Evolutionary conservation across 148 eudicot species (phyloP).

Genomic region (Rhododendron vialii): DNA sequence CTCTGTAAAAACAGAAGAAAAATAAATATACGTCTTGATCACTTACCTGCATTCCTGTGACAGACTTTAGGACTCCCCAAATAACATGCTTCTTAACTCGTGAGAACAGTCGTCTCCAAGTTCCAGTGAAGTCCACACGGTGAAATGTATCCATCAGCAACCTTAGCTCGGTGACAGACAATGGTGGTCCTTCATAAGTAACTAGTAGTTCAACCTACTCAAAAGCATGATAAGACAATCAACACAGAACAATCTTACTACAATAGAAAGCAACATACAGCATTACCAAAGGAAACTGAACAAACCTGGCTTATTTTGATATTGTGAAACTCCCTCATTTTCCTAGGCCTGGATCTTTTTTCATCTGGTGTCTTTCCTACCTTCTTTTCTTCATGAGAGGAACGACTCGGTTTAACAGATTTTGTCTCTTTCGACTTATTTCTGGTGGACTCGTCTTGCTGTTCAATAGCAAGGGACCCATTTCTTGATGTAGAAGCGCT

Average conservation of each 20-base stretch:
- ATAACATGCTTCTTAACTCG: conserved; percentile 93
- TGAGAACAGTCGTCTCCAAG: conserved; percentile 95
- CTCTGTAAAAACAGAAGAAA: background rate
- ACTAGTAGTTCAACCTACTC: conserved; percentile 85
- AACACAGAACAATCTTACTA: conserved; percentile 2
- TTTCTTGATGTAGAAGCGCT: conserved; percentile 36
- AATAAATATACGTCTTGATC: background rate
- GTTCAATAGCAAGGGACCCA: conserved; percentile 44
- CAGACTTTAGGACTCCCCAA: conserved; percentile 98
- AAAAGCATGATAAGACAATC: conserved; percentile 16
- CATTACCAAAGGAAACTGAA: conserved; percentile 11
- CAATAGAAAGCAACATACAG: background rate
- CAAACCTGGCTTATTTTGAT: conserved; percentile 96
- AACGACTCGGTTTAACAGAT: conserved; percentile 66
- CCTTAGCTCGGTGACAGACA: conserved; percentile 90
- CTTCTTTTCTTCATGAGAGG: conserved; percentile 94
- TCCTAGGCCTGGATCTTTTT: conserved; percentile 71
- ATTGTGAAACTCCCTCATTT: conserved; percentile 84
- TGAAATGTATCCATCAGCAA: conserved; percentile 95
- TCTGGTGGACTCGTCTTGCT: conserved; percentile 61
- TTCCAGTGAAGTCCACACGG: conserved; percentile 91
- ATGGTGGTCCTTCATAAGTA: conserved; percentile 90
- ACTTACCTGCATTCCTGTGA: conserved; percentile 96
- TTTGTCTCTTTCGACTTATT: conserved; percentile 59
- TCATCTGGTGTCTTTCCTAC: conserved; percentile 70